phyloP scores from a whole-genome alignment of 2,329 filamentous ascomycete genomes.

The Aspergillus phoenicis region DNA sequence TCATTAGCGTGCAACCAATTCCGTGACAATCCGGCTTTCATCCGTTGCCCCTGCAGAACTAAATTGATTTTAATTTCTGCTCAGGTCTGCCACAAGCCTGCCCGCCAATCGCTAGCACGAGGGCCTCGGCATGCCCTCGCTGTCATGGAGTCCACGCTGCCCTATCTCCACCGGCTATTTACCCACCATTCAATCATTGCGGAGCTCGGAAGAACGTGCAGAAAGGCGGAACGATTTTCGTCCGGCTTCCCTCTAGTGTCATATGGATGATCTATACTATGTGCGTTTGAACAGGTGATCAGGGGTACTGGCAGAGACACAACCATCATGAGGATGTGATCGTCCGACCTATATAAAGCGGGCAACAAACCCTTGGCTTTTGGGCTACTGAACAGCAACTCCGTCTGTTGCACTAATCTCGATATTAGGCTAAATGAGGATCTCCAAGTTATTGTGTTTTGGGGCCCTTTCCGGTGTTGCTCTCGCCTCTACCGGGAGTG shows the following conservation, averaged over 20 bases:
- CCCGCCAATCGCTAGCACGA: neutral
- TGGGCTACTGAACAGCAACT: neutral
- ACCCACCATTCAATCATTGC: conserved; percentile 4
- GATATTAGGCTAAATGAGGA: neutral
- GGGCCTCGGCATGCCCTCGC: conserved; percentile 2
- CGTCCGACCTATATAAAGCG: neutral
- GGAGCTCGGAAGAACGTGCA: conserved; percentile 2
- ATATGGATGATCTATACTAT: neutral
- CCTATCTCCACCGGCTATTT: conserved; percentile 1
- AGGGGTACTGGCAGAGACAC: neutral
- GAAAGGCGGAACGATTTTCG: neutral
- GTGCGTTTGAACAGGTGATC: neutral
- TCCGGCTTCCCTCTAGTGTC: neutral
- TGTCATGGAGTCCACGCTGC: neutral
- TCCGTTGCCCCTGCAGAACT: neutral
- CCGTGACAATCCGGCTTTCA: neutral
- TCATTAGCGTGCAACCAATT: neutral
- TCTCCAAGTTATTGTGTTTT: conserved; percentile 1
- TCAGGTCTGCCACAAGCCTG: neutral
- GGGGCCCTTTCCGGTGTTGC: conserved; percentile 13
- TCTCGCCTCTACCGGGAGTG: conserved; percentile 4
- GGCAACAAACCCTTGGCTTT: neutral
- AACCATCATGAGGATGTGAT: too few species aligned
- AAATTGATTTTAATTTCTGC: conserved; percentile 3
- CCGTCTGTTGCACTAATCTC: neutral